Evolutionary conservation across 1,284 basidiomycete genomes (phyloP).

Genomic region (Polyporus tsugae): DNA sequence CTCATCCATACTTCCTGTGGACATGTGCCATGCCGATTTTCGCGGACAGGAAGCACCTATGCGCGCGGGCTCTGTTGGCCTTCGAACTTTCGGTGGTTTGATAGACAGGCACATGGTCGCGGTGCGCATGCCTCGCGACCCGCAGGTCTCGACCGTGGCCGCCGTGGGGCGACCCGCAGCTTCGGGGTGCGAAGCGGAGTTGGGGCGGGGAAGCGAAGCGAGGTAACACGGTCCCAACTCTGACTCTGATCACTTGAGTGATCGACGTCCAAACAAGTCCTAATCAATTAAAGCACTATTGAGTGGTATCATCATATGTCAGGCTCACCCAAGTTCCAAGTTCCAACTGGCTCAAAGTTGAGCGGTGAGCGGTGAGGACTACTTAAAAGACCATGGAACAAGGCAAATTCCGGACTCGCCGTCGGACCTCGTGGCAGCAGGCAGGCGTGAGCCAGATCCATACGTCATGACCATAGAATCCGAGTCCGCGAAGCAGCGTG

Average conservation of each 20-base stretch:
- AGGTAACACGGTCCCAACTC: not conserved
- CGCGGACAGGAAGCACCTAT: conserved; percentile 25
- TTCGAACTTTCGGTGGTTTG: conserved; percentile 2
- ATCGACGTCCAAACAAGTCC: not conserved
- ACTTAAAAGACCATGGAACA: not conserved
- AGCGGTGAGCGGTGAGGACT: not conserved
- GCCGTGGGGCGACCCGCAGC: not conserved
- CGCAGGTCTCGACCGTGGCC: not conserved
- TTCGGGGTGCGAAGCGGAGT: not conserved
- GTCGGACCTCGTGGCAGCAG: not conserved
- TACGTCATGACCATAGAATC: not conserved
- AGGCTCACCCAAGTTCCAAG: not conserved
- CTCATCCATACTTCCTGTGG: not conserved
- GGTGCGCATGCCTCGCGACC: not conserved
- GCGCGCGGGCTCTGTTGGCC: not conserved
- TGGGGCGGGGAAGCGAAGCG: not conserved
- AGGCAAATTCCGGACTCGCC: not conserved
- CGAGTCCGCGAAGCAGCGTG: conserved; percentile 7
- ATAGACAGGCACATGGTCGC: conserved; percentile 1
- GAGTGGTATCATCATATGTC: not conserved
- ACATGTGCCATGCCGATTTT: conserved; percentile 32
- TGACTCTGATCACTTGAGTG: not conserved
- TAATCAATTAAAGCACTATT: not conserved
- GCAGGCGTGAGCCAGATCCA: not conserved
- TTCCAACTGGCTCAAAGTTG: not conserved